Evolutionary conservation across 345 rosid species (phyloP).

Genomic region (Salix viminalis): DNA sequence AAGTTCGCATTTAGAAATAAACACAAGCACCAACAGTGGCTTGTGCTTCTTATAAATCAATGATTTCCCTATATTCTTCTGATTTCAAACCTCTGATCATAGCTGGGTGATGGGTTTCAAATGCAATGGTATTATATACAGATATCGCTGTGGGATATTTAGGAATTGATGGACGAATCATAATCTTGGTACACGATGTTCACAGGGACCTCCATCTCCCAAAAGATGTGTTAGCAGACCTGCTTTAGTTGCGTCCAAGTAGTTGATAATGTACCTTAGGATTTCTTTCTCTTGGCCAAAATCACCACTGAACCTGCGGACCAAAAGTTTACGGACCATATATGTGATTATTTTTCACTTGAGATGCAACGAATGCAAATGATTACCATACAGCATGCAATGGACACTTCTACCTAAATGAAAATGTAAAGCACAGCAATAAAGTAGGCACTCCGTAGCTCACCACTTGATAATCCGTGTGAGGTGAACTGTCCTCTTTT

Average conservation of each 20-base stretch:
- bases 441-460: conserved; percentile 1
- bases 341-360: neutral
- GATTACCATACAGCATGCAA: neutral
- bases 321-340: neutral
- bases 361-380: neutral
- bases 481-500: conserved; percentile 55
- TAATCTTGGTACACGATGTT: conserved; percentile 59
- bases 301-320: conserved; percentile 61
- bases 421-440: neutral
- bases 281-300: conserved; percentile 67
- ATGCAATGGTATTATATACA: conserved; percentile 7
- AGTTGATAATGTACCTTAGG: conserved; percentile 63
- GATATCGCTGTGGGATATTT: neutral
- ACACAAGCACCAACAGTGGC: neutral
- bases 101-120: neutral
- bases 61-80: neutral
- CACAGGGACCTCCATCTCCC: conserved; percentile 60
- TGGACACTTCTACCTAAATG: neutral
- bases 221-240: conserved; percentile 74
- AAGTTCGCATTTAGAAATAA: neutral
- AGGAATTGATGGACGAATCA: conserved; percentile 73
- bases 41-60: neutral
- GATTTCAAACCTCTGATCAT: neutral
- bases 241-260: conserved; percentile 62
- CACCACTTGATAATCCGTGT: conserved; percentile 77